Evolutionary conservation across 2,329 filamentous ascomycete genomes (phyloP).

Genomic region (Corynespora cassiicola): DNA sequence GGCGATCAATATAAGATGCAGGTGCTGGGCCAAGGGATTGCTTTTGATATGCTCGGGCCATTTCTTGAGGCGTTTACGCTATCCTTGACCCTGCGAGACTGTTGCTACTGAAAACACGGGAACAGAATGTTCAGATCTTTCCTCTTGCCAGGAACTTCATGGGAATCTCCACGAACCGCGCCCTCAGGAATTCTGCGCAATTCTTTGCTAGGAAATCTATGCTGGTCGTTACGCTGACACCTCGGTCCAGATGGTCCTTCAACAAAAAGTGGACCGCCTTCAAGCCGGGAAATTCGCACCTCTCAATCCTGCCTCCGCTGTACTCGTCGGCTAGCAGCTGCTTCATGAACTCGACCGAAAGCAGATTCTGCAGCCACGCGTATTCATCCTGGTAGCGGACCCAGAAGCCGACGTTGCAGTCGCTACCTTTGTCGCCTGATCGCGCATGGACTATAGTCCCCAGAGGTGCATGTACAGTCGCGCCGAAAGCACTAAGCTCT

Average conservation of each 20-base stretch:
- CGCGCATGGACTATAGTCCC: slow-evolving; percentile 54
- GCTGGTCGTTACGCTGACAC: slow-evolving; percentile 30
- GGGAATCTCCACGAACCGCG: slow-evolving; percentile 26
- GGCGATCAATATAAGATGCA: no score
- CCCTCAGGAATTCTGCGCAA: slow-evolving; percentile 32
- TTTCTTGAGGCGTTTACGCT: no score
- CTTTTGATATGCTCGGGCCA: no score
- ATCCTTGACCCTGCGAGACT: no score
- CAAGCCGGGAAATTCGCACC: slow-evolving; percentile 29
- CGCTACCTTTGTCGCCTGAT: slow-evolving; percentile 47
- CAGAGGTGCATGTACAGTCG: slow-evolving; percentile 42
- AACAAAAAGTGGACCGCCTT: slow-evolving; percentile 33
- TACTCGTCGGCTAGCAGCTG: slow-evolving; percentile 35
- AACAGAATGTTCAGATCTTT: slow-evolving; percentile 25
- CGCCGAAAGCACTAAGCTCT: slow-evolving; percentile 25
- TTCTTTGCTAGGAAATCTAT: slow-evolving; percentile 37
- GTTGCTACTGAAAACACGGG: no score
- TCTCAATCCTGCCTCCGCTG: slow-evolving; percentile 26
- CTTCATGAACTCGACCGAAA: slow-evolving; percentile 33
- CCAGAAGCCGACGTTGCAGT: slow-evolving; percentile 47
- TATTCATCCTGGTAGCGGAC: slow-evolving; percentile 39
- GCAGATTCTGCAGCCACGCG: slow-evolving; percentile 36
- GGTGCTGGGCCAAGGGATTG: no score
- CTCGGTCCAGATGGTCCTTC: slow-evolving; percentile 32
- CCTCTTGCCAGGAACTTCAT: slow-evolving; percentile 29